These are phyloP conservation scores for Lentithecium fluviatile DNA, from an alignment of 495 filamentous ascomycete genomes.

Conservation along the genomic window DNA sequence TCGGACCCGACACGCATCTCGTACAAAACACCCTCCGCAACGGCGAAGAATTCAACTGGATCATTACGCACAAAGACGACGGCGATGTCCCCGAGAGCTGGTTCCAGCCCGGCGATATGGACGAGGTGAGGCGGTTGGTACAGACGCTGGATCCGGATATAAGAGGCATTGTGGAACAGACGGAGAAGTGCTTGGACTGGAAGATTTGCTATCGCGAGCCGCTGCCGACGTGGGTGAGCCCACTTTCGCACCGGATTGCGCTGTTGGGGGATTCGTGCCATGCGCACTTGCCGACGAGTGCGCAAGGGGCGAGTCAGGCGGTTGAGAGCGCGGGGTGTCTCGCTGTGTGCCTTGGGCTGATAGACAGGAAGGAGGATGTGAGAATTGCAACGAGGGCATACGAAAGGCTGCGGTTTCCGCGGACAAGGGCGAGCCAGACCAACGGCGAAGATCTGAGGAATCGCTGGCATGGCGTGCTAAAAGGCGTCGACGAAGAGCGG, in stretches of 20 bases:
- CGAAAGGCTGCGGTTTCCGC: slow-evolving; percentile 52
- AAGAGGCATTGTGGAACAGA: slow-evolving; percentile 56
- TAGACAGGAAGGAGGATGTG: slow-evolving; percentile 46
- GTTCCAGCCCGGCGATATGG: slow-evolving; percentile 60
- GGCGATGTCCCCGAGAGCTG: slow-evolving; percentile 63
- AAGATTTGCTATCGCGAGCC: slow-evolving; percentile 64
- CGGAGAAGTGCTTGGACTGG: slow-evolving; percentile 63
- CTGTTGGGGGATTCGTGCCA: slow-evolving; percentile 44
- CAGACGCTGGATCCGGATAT: slow-evolving; percentile 63
- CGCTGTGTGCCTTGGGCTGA: slow-evolving; percentile 43
- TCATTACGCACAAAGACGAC: slow-evolving; percentile 63
- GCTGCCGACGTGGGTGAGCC: slow-evolving; percentile 39
- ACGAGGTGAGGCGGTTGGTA: slow-evolving; percentile 59
- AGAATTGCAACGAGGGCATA: slow-evolving; percentile 52
- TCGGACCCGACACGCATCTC: slow-evolving; percentile 41
- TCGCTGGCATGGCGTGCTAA: slow-evolving; percentile 54
- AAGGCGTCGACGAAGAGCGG: slow-evolving; percentile 48
- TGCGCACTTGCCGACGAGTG: slow-evolving; percentile 41
- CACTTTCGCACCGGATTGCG: slow-evolving; percentile 40
- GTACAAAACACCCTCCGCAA: slow-evolving; percentile 58
- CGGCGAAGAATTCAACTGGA: slow-evolving; percentile 67
- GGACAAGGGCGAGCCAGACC: slow-evolving; percentile 49
- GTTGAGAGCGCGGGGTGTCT: slow-evolving; percentile 41
- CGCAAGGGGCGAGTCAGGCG: slow-evolving; percentile 43
- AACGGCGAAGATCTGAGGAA: slow-evolving; percentile 56